Base-by-base conservation (phyloP, 257 asterid species). In the Knoxia roxburghii region DNA sequence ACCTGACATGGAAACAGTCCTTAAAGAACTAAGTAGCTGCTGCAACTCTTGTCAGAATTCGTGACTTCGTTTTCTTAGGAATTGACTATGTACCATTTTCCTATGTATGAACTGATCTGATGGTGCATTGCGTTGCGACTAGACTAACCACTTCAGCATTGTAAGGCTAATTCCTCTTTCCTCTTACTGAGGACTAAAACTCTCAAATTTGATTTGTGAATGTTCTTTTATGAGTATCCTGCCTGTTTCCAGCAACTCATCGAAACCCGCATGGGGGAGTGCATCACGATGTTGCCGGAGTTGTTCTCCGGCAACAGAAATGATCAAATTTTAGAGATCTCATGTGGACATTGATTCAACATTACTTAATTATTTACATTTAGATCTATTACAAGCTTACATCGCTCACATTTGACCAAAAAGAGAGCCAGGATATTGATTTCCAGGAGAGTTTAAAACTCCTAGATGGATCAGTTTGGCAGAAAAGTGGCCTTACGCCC, bases 1-100 rank as follows among this genome's bases (percentile, higher is more conserved):
- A 30, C 97, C 95, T 0, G 72, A 80, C 17, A 78, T 86, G 86
- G 95, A 88, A 35, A 58, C 74, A 30, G 51, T 90, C 50, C 73
- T 79, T 2, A 76, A 75, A 21, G 88, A 81, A 66, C 80, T 87
- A 35, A 45, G 73, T 70, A 64, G 50, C 63, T 79, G 55, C 61
- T 40, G 35, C 56, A 63, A 43, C 73, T 40, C 68, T 0, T 39
- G 49, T 68, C 63, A 64, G 53, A 8, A 21, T 18, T 57, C 52
- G 10, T 69, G 70, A 68, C 40, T 30, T 61, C 33, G 7, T 49
- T 39, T 48, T 51, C 48, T 43, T 41, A 40, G 56, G 32, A 17
- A 40, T 71, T 49, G 60, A 57, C 57, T 35, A 12, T 23, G 59
- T 46, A 61, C 17, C 49, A 60, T 66, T 70, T 32, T 26, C 32